Base-by-base conservation (phyloP, 2,329 filamentous ascomycete species). In the Nothophoma quercina region DNA sequence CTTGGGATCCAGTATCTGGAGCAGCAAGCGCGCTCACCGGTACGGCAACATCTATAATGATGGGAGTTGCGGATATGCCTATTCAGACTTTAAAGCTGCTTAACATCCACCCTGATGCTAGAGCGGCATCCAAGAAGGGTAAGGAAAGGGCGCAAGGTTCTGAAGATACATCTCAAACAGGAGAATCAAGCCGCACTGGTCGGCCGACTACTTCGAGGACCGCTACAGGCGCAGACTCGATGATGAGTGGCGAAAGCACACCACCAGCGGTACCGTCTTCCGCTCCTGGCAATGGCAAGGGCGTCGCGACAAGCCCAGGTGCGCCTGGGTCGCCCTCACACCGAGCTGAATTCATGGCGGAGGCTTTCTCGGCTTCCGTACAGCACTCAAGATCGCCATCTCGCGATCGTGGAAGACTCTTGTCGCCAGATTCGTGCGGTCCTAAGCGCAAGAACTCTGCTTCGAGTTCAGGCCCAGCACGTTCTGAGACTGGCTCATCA, bases 21-120 rank as follows among this genome's bases (percentile, higher is more conserved):
- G 89, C 86, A 13, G 87, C 91, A 0, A 85, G 86, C 35, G 90
- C 92, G 0, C 75, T 97, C 1, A 78, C 96, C n/a, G 89, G 89
- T 5, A 93, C 93, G n/a, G 79, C 95, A 38, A 87, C 88, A 21
- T 88, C 84, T 30, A 87, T 97, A 51, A 85, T 90, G 65, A 89
- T 96, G 83, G 90, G 91, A 1, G 81, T 96, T 32, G 90, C 90
- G 1, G 91, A 96, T 65, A 79, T 87, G 35, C 85, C 85, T 0
- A 77, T 80, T 13, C 81, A 85, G 36, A 79, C 85, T 4, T 67
- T 83, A 36, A 80, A 79, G 56, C 72, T 78, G 7, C 67, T 80
- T 38, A 71, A 75, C 26, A 79, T 80, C 13, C 77, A 80, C 35
- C 74, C 74, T 2, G 73, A 76, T 29, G 44, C 65, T 10, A 60